Evolutionary conservation across 306 rosid genomes (phyloP), one percentile per base, ranked within the genome.

Genomic region (Dicorynia guianensis): DNA sequence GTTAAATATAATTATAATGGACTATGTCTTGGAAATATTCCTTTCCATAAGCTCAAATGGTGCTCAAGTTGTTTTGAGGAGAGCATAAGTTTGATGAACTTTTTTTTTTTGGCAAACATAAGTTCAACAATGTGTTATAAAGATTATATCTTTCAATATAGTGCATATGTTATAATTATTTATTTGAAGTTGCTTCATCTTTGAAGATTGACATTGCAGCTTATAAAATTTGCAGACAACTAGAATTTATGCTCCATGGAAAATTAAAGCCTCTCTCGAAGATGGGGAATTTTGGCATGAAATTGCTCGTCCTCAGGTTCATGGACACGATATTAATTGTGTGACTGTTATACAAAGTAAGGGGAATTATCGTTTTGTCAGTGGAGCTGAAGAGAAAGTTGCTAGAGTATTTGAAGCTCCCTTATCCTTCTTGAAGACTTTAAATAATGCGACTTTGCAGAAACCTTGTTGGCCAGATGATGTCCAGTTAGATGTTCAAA

Each of bases 371-470:
- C 97, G 93, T 53, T 95, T 89, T 80, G 92, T 95, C 20, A 54
- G 99, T 63, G 99, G 99, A 76, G 99, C 97, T 33, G 99, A 95
- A 9, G 99, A 96, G 83, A 96, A 96, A 89, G 99, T 92, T 82
- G 91, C 93, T 65, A 86, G 99, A 84, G 97, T 92, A n/a, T 92
- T 92, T 81, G 99, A 96, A 87, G 97, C 98, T 54, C 86, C 99
- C 5, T 74, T 88, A 56, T 96, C 98, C 55, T 96, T 96, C 87
- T 75, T 92, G 76, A 96, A 86, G 90, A 92, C 98, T 34, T 80
- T 96, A 84, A 86, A 75, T 86, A 91, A 88, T 81, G 93, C 98
- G 80, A 81, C 87, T 52, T 67, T 80, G 75, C 83, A 79, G 76
- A 85, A 81, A 33, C 78, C 84, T 66, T 15, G 79, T 71, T 69